Conservation (phyloP, 2,329 filamentous ascomycete species). For the Lasiodiplodia sp. region DNA sequence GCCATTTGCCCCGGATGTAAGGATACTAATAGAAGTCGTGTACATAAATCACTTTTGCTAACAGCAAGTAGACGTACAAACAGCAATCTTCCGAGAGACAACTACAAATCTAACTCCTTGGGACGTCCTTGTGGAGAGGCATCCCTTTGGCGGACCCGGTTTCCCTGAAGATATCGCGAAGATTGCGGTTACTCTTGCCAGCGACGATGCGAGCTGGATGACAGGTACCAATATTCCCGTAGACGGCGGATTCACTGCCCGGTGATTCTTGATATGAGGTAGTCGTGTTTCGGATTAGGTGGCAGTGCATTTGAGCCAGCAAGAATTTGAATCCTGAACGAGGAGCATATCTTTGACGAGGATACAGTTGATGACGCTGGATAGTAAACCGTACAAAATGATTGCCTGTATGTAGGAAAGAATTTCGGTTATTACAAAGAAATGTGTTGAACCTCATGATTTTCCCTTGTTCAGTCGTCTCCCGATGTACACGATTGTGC, state of each 20-base stretch:
- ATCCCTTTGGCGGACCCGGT: constrained; percentile 44
- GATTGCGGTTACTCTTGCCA: constrained; percentile 55
- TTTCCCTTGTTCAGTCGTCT: no score
- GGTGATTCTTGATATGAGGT: background rate
- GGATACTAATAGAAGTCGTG: constrained; percentile 21
- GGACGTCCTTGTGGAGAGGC: constrained; percentile 33
- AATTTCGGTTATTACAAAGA: no score
- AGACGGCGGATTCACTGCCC: constrained; percentile 49
- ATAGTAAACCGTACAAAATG: no score
- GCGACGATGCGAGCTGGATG: constrained; percentile 53
- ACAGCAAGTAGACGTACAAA: background rate
- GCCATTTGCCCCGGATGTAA: constrained; percentile 61
- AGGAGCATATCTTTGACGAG: no score
- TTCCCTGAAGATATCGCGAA: constrained; percentile 43
- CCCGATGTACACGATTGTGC: no score
- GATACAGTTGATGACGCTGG: accelerated
- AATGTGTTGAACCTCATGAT: no score
- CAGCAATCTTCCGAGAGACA: constrained; percentile 12
- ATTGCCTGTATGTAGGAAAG: no score
- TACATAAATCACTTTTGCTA: background rate
- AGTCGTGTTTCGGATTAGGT: no score
- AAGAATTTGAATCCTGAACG: no score
- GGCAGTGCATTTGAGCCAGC: no score
- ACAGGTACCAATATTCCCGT: constrained; percentile 51
- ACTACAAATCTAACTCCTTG: constrained; percentile 4